Base-by-base conservation (phyloP, 2,329 filamentous ascomycete species). In the Proliferodiscus dingleyae region DNA sequence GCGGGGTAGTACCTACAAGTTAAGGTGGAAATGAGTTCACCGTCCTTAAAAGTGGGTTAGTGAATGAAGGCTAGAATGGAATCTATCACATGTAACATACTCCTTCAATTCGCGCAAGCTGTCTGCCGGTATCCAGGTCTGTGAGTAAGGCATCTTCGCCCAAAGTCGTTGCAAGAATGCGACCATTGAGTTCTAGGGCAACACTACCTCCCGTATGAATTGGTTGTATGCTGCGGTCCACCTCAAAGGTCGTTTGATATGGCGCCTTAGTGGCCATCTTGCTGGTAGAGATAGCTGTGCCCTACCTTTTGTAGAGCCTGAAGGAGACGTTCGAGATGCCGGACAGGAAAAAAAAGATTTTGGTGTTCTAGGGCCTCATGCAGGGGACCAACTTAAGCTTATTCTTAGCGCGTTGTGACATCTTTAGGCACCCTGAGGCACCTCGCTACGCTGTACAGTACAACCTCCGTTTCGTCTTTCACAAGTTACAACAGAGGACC, bases 161-260 rank as follows among this genome's bases (percentile, higher is more conserved):
- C n/a, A 97, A 71, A 28, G 87, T 89, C 19, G 89, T 89, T 34
- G 89, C 91, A 44, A 98, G 75, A 52, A 97, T 80, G 59, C 80
- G 80, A 41, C 89, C 89, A 68, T 81, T 80, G 65, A 83, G 79
- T 71, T 91, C 89, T 50, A 97, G 77, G 23, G 88, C 82, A 48
- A 95, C 82, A 54, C 87, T 85, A 34, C 93, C 93, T 44, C 93
- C 93, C 2, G 91, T 95, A 64, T 93, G 96, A 40, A 97, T 91
- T 16, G 93, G 93, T 59, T 89, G 87, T 45, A 98, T 86, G 38
- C 89, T 87, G 61, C 85, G 81, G 54, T 78, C 78, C 47, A 85
- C 80, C 62, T 94, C 87, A 66, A 96, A 98, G 3, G 91, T 95
- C 47, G 89, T 96, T 73, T 89, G 94, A 58, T 79, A 72, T 15